Evolutionary conservation across 148 eudicot species (phyloP), one percentile per base, ranked within the genome.

Genomic region (Drosera capensis): DNA sequence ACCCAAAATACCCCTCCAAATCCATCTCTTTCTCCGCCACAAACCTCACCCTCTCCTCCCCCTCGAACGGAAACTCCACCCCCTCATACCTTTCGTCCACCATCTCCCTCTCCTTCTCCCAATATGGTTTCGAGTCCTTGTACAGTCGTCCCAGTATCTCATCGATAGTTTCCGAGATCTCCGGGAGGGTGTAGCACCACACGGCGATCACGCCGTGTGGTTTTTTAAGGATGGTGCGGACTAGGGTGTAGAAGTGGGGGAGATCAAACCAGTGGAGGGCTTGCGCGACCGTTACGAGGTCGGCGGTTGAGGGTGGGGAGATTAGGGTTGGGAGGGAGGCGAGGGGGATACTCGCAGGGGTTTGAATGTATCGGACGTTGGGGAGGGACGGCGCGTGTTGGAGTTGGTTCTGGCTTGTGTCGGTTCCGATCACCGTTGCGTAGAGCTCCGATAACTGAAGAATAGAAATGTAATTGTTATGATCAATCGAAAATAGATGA

Each of bases 381-480:
- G 80, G 65, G 51, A 77, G 69, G 39, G 72, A 70, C 1, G 75
- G 76, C 28, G 96, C 96, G 9, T 54, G 57, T 23, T 77, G 82
- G 1, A 87, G 71, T 45, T 87, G 96, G 41, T 74, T 70, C 20
- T 43, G 62, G 70, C 96, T 87, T 1, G 82, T 78, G 60, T 87
- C 94, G 19, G 96, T 87, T 48, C 66, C 96, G 46, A 82, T 50
- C 9, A 79, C 94, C 4, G 66, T 68, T 74, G 77, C 68, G 83
- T 58, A 87, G 1, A 64, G 44, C 37, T 64, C 55, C 3, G 86
- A 72, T 16, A 86, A 39, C 80, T 75, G 71, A 47, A 58, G 18
- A 21, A 39, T 13, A 16, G 11, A 35, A 55, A 18, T 1, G 29
- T 23, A 8, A 22, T 28, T 28, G 11, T 5, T 5, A 28, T 28